Base-by-base conservation (phyloP, 768 basidiomycete genomes). In the Albatrellus ellisii region DNA sequence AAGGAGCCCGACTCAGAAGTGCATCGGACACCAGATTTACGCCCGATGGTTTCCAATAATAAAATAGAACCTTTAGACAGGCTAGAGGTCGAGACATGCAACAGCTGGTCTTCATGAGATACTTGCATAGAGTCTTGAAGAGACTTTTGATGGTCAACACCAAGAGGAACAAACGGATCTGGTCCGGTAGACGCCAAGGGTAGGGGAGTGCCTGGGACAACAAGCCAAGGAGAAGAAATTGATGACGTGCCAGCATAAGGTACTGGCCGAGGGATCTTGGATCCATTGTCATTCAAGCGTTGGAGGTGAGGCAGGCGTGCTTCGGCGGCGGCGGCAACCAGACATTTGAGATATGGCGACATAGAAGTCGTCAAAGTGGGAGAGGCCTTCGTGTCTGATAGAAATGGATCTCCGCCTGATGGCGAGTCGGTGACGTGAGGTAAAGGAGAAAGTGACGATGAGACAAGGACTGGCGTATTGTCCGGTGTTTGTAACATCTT, bases 181-280 rank as follows among this genome's bases (percentile, higher is more conserved):
- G n/a, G n/a, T n/a, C n/a, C n/a, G n/a, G n/a, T n/a, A n/a, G n/a
- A n/a, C n/a, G n/a, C n/a, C n/a, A n/a, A n/a, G n/a, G 34, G 34
- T 20, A 36, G 17, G 10, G 34, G 34, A n/a, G 34, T 36, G 10
- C 22, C 34, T 14, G 34, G 34, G 4, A 36, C 15, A n/a, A 21
- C 15, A 36, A 36, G 14, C 11, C 15, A 3, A 10, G 34, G 34
- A 14, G 34, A 36, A 10, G 11, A 11, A 14, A 10, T 17, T 35
- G 14, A 10, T 20, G 14, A 20, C 11, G 34, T 11, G 11, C 11
- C 14, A 32, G 40, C 18, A 32, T 12, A 10, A 41, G 40, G 33
- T 9, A 15, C 29, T 8, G 40, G 40, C 11, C 40, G 40, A 33
- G 40, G 40, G 6, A 41, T 41, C 21, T 31, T 27, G 2, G 40